Evolutionary conservation across 305 asterid genomes (phyloP).

Genomic region (Solanum hybrid): DNA sequence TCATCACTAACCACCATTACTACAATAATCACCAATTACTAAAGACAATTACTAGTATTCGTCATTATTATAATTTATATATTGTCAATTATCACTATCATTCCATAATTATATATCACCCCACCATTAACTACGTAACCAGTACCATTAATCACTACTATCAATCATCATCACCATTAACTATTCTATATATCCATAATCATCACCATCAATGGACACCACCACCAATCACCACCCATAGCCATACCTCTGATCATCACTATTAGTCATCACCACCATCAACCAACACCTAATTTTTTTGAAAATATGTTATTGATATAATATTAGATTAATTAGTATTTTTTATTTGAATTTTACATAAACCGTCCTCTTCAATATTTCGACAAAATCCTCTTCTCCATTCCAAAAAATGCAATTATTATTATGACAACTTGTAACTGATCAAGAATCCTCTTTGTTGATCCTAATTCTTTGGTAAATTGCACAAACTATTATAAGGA

Average conservation of each 20-base stretch:
- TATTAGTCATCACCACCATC: neutral
- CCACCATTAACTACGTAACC: neutral
- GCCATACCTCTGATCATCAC: neutral
- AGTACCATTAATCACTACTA: neutral
- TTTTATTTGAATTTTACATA: neutral
- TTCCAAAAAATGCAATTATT: neutral
- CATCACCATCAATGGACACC: neutral
- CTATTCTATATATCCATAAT: neutral
- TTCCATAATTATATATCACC: neutral
- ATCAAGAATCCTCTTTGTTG: neutral
- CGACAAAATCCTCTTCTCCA: neutral
- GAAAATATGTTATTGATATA: neutral
- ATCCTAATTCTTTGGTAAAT: neutral
- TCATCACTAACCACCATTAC: neutral
- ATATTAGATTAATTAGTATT: neutral
- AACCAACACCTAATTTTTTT: neutral
- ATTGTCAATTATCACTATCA: neutral
- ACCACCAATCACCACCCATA: neutral
- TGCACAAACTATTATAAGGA: neutral
- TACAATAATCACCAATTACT: neutral
- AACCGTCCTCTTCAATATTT: neutral
- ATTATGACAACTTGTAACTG: neutral
- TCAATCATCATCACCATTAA: neutral
- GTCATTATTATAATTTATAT: neutral
- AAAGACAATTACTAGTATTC: neutral